These are phyloP conservation scores for Populus nigra DNA, from an alignment of 345 rosid genomes.

Conservation along the genomic window DNA sequence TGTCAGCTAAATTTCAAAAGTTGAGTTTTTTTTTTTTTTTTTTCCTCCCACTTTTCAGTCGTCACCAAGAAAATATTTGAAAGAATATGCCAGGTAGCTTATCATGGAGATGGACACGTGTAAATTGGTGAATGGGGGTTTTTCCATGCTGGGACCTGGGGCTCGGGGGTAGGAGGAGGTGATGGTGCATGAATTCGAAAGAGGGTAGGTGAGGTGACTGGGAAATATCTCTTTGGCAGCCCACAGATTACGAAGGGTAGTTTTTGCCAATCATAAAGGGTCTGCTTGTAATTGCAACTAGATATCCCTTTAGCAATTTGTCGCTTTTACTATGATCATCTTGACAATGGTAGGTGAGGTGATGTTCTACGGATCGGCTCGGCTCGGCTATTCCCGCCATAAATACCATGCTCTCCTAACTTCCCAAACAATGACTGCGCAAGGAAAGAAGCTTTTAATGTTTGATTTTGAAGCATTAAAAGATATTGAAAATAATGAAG, in stretches of 20 bases:
- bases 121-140: not conserved
- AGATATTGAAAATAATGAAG: no score
- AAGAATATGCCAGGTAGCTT: not conserved
- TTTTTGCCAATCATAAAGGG: not conserved
- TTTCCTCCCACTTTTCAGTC: not conserved
- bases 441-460: no score
- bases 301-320: not conserved
- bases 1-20: no score
- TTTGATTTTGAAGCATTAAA: no score
- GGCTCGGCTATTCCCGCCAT: not conserved
- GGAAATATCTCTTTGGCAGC: not conserved
- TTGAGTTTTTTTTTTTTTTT: not conserved
- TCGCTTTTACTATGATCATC: not conserved
- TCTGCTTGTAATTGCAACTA: not conserved
- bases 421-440: not conserved
- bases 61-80: not conserved
- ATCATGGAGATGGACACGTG: not conserved
- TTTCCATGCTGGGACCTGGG: not conserved
- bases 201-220: slow-evolving; percentile 13
- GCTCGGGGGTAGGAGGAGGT: not conserved
- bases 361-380: slow-evolving; percentile 3
- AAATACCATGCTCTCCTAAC: not conserved
- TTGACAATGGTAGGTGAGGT: not conserved
- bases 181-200: not conserved
- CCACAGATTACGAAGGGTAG: not conserved